Evolutionary conservation across 2,329 filamentous ascomycete species (phyloP).

Genomic region (Beauveria scarabaeidicola): DNA sequence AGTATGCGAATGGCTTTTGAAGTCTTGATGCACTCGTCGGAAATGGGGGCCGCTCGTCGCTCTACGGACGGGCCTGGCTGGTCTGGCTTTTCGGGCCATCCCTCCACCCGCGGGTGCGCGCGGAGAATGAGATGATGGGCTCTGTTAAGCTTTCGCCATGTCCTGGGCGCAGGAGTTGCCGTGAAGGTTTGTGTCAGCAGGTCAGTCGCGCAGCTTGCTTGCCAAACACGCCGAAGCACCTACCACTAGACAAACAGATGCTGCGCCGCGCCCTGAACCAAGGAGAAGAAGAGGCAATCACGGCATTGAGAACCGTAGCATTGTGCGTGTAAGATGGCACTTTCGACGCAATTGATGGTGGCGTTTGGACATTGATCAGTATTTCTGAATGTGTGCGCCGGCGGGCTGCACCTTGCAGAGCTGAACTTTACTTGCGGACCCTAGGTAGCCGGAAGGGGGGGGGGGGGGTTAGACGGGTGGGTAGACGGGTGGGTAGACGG

Average conservation of each 20-base stretch:
- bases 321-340: not conserved
- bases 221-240: constrained; percentile 6
- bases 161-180: not conserved
- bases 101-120: not conserved
- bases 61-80: not conserved
- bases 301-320: not conserved
- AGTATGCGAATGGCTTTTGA: not conserved
- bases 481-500: not conserved
- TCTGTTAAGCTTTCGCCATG: not conserved
- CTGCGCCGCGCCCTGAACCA: not conserved
- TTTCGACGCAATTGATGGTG: not conserved
- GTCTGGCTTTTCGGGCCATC: not conserved
- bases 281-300: not conserved
- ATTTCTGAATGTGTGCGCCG: not conserved
- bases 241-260: constrained; percentile 4
- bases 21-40: constrained; percentile 1
- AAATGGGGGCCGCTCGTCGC: not conserved
- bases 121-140: not conserved
- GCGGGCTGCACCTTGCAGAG: constrained; percentile 2
- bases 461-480: no score
- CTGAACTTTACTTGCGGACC: constrained; percentile 7
- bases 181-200: not conserved
- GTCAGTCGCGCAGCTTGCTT: constrained; percentile 6
- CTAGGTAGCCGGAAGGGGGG: not conserved
- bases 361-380: not conserved